These are phyloP conservation scores for Penicillium samsonianum DNA, from an alignment of 495 filamentous ascomycete genomes.

Conservation along the genomic window DNA sequence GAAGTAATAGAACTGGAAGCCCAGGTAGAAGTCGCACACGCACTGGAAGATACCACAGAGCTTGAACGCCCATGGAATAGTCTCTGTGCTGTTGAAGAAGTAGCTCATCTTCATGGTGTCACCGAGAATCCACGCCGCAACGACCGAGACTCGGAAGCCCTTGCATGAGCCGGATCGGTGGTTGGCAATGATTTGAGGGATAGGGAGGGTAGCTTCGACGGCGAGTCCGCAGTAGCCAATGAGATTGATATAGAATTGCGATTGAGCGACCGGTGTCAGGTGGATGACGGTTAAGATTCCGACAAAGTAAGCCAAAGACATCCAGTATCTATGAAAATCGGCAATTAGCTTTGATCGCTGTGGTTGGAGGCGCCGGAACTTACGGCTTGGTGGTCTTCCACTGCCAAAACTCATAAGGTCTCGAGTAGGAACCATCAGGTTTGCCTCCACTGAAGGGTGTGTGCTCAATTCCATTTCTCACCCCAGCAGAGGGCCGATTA, in stretches of 20 bases:
- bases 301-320: conserved; percentile 74
- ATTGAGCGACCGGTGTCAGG: conserved; percentile 62
- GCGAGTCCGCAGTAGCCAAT: conserved; percentile 84
- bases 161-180: conserved; percentile 75
- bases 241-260: conserved; percentile 64
- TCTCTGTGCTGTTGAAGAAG: conserved; percentile 73
- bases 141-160: conserved; percentile 84
- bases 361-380: conserved; percentile 24
- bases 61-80: conserved; percentile 86
- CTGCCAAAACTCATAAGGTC: conserved; percentile 94
- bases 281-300: conserved; percentile 67
- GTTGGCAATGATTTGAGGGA: conserved; percentile 88
- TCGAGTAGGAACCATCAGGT: conserved; percentile 30
- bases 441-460: conserved; percentile 40
- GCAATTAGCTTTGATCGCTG: conserved; percentile 5
- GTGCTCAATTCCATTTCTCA: conserved; percentile 54
- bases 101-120: conserved; percentile 96
- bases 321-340: conserved; percentile 69
- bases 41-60: conserved; percentile 91
- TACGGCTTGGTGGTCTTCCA: conserved; percentile 82
- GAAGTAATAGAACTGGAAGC: conserved; percentile 83
- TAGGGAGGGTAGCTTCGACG: conserved; percentile 83
- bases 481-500: conserved; percentile 70
- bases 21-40: conserved; percentile 77
- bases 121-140: conserved; percentile 85